Evolutionary conservation across 176 grass and related monocot genomes (phyloP).

Genomic region (Phragmites australis): DNA sequence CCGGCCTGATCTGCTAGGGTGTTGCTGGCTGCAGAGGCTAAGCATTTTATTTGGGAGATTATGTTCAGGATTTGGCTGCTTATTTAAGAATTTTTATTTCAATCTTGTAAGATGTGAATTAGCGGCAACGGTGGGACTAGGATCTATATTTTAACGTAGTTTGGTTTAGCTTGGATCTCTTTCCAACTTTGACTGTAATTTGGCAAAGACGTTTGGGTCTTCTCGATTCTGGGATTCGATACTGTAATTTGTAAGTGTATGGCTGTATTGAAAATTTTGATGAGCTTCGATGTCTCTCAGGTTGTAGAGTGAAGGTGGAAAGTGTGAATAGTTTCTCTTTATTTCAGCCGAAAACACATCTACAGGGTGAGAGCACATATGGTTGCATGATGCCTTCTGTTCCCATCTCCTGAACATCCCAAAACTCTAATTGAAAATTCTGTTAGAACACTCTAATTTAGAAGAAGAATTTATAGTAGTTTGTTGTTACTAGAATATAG

Average conservation of each 20-base stretch:
- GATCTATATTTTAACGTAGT: background rate
- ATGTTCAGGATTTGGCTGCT: background rate
- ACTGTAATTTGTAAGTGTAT: background rate
- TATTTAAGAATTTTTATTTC: constrained; percentile 12
- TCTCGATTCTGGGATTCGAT: background rate
- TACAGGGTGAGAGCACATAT: too few relatives aligned
- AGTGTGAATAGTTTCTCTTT: too few relatives aligned
- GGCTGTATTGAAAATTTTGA: constrained; percentile 21
- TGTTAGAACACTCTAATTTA: too few relatives aligned
- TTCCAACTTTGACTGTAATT: constrained; percentile 15
- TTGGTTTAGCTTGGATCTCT: background rate
- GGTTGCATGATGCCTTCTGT: too few relatives aligned
- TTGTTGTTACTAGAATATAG: too few relatives aligned
- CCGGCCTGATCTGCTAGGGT: too few relatives aligned
- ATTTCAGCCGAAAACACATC: too few relatives aligned
- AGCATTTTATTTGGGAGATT: background rate
- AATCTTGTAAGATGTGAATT: constrained; percentile 10
- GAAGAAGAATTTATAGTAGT: too few relatives aligned
- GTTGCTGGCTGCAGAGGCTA: too few relatives aligned
- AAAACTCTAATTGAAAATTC: too few relatives aligned
- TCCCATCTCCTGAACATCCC: too few relatives aligned
- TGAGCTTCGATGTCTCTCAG: constrained; percentile 10
- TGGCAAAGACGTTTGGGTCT: background rate
- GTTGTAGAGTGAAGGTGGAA: too few relatives aligned
- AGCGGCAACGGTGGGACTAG: background rate